Base-by-base conservation (phyloP, 2,329 filamentous ascomycete species). In the Aspergillus sp. region DNA sequence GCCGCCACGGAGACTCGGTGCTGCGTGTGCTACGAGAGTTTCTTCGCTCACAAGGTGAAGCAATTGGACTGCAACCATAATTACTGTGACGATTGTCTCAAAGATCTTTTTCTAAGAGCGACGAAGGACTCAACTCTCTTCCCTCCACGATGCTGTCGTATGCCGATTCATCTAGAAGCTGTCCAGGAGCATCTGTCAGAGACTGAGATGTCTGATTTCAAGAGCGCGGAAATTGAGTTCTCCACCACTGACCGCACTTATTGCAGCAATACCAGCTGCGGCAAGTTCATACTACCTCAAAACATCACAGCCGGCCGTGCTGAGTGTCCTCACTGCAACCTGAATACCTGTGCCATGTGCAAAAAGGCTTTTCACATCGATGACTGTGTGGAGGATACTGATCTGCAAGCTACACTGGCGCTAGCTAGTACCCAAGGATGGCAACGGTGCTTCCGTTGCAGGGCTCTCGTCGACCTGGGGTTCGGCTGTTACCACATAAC, bases 401-500 rank as follows among this genome's bases (percentile, higher is more conserved):
- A 30, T 4, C 49, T 58, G 7, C 55, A 61, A 28, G 55, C 43
- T 6, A 61, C 59, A 7, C 25, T 61, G 1, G 12, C 28, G 8
- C 51, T 61, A 3, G 51, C 43, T 12, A 21, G 7, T 2, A 47
- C 19, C 0, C 15, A 50, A 7, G 30, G 50, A 6, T 58, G 59
- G 55, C 55, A 38, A 45, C 48, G 59, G 21, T 61, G 59, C 3
- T 55, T 19, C 13, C 7, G 21, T 21, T 58, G 55, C 50, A n/a
- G 38, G 19, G 25, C 43, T 19, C 9, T 61, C 5, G 59, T 61
- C 17, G 15, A 58, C 21, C 23, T 61, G 17, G 25, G 4, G 4
- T 21, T 43, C 1, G 59, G 59, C 23, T 61, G 59, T 12, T 50
- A 58, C n/a, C 59, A 61, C 19, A 61, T 61, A 8, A 47, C 17